Evolutionary conservation across 2,329 filamentous ascomycete genomes (phyloP).

Genomic region (Botrytis squamosa): DNA sequence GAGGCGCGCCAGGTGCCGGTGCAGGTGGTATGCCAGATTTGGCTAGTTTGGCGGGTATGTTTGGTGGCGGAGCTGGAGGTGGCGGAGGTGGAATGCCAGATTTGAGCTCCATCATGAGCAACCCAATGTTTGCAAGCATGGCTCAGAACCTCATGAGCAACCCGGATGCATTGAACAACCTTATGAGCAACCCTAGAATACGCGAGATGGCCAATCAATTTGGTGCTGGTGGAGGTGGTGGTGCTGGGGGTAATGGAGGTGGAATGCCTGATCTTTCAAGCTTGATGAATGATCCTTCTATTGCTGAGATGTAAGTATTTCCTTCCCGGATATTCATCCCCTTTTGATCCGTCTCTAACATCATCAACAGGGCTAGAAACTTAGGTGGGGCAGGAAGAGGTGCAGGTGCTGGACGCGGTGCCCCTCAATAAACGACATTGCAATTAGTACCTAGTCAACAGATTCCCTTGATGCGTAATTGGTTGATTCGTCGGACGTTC

Average conservation of each 20-base stretch:
- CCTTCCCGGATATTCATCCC: not conserved
- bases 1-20: constrained; percentile 48
- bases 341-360: not conserved
- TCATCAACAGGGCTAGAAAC: constrained; percentile 15
- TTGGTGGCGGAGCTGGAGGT: constrained; percentile 54
- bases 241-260: constrained; percentile 52
- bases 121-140: constrained; percentile 98
- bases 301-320: constrained; percentile 83
- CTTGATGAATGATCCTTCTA: constrained; percentile 88
- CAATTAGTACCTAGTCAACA: constrained; percentile 4
- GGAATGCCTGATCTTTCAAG: constrained; percentile 85
- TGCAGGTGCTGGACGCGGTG: constrained; percentile 18
- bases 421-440: constrained; percentile 5
- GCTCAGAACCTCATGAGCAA: constrained; percentile 97
- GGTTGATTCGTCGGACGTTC: not conserved
- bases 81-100: constrained; percentile 84
- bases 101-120: constrained; percentile 83
- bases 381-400: constrained; percentile 20
- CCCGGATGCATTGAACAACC: constrained; percentile 82
- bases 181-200: constrained; percentile 92
- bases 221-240: constrained; percentile 53
- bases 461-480: constrained; percentile 3
- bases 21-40: constrained; percentile 69
- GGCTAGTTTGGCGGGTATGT: constrained; percentile 68
- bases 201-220: constrained; percentile 85